These are phyloP conservation scores for Neltuma alba DNA, from an alignment of 306 rosid species.

Conservation along the genomic window DNA sequence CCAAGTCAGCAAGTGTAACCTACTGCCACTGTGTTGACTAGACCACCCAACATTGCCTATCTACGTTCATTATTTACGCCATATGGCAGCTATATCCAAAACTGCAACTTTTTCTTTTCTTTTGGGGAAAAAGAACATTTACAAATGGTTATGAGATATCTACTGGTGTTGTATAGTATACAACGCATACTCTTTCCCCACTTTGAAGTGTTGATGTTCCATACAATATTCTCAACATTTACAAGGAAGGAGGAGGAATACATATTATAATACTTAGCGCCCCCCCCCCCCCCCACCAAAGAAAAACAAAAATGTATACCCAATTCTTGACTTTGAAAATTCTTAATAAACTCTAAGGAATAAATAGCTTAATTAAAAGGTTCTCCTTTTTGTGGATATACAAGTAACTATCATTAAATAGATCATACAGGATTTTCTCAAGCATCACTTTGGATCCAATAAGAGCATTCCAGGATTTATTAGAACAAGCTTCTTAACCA, in stretches of 20 bases:
- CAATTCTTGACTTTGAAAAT: too few relatives aligned
- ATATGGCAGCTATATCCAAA: neutral
- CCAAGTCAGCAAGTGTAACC: neutral
- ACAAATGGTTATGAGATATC: neutral
- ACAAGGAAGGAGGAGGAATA: neutral
- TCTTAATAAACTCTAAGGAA: neutral
- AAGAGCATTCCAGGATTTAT: neutral
- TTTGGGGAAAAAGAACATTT: neutral
- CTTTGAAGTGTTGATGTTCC: neutral
- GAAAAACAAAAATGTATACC: too few relatives aligned
- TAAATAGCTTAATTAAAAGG: constrained; percentile 4
- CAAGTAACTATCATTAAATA: neutral
- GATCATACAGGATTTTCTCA: constrained; percentile 10
- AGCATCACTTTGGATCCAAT: constrained; percentile 20
- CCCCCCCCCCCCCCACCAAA: too few relatives aligned
- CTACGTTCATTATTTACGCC: neutral
- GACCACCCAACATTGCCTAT: neutral
- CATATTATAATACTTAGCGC: too few relatives aligned
- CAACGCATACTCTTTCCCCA: neutral
- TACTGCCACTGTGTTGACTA: neutral
- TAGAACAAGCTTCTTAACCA: neutral
- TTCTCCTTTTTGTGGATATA: neutral
- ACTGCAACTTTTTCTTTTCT: neutral
- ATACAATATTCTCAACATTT: neutral
- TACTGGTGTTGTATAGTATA: neutral